A percentile compares a stretch with the other conserved stretches of the same genome.
phyloP scores from a whole-genome alignment of 2,329 filamentous ascomycete genomes.

The Scorias spongiosa region DNA sequence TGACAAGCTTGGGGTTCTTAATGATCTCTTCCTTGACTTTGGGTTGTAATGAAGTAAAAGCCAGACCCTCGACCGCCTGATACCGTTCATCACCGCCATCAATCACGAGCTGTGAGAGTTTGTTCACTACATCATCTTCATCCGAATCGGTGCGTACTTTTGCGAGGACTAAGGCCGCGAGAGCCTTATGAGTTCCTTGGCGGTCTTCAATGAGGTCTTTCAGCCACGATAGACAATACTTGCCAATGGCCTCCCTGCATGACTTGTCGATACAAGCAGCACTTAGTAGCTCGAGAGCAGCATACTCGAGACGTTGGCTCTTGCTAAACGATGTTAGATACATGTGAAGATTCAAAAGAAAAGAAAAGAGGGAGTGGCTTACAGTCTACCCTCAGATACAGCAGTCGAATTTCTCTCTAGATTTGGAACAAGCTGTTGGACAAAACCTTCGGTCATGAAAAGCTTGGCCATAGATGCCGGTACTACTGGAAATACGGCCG shows the following conservation, averaged over 20 bases:
- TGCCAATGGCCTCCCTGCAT: constrained; percentile 70
- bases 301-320: constrained; percentile 71
- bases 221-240: constrained; percentile 76
- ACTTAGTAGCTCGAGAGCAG: constrained; percentile 77
- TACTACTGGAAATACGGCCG: constrained; percentile 73
- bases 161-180: constrained; percentile 40
- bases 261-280: constrained; percentile 73
- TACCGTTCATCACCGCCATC: constrained; percentile 29
- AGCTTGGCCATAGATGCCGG: constrained; percentile 59
- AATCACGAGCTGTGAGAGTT: constrained; percentile 16
- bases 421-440: constrained; percentile 58
- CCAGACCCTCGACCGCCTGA: constrained; percentile 74
- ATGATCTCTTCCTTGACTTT: constrained; percentile 70
- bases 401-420: constrained; percentile 45
- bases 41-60: constrained; percentile 77
- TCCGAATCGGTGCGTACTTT: constrained; percentile 25
- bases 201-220: constrained; percentile 53
- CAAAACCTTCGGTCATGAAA: constrained; percentile 79
- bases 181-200: constrained; percentile 18
- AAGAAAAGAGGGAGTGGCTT: constrained; percentile 1
- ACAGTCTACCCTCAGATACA: constrained; percentile 17
- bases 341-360: too few relatives aligned
- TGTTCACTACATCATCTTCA: constrained; percentile 13
- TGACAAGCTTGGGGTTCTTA: constrained; percentile 52
- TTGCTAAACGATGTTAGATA: constrained; percentile 43